Conservation (phyloP, 371 early-diverging fungal species). For the Mortierella sp. region DNA sequence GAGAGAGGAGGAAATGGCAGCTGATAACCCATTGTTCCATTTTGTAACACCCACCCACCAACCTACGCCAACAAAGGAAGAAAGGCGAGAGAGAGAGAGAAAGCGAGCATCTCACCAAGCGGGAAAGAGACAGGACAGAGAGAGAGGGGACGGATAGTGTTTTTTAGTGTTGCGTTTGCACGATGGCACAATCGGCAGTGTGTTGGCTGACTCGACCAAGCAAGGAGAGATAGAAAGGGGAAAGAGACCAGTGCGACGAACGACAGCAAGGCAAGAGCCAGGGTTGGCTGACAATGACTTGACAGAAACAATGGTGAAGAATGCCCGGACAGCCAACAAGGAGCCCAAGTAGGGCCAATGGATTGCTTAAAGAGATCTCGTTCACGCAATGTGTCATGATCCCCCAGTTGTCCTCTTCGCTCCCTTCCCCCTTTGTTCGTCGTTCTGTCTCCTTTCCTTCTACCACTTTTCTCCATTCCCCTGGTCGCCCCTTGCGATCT, state of each 20-base stretch:
- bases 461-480: not conserved
- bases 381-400: not conserved
- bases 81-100: not conserved
- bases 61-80: not conserved
- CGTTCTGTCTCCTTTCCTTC: not conserved
- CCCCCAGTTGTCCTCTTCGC: not conserved
- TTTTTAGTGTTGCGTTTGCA: not conserved
- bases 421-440: not conserved
- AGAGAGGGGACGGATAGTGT: not conserved
- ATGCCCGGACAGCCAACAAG: not conserved
- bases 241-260: not conserved
- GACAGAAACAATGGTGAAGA: not conserved
- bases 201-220: not conserved
- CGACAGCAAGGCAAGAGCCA: not conserved
- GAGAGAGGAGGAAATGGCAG: not conserved
- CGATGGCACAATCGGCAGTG: not conserved
- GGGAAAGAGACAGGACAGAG: not conserved
- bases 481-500: slow-evolving; percentile 9
- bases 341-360: not conserved
- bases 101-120: not conserved
- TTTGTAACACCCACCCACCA: not conserved
- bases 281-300: not conserved
- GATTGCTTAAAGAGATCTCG: not conserved
- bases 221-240: not conserved
- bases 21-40: slow-evolving; percentile 5